These are phyloP conservation scores for Penicillium janthinellum DNA, from an alignment of 2,329 filamentous ascomycete genomes.

Conservation along the genomic window DNA sequence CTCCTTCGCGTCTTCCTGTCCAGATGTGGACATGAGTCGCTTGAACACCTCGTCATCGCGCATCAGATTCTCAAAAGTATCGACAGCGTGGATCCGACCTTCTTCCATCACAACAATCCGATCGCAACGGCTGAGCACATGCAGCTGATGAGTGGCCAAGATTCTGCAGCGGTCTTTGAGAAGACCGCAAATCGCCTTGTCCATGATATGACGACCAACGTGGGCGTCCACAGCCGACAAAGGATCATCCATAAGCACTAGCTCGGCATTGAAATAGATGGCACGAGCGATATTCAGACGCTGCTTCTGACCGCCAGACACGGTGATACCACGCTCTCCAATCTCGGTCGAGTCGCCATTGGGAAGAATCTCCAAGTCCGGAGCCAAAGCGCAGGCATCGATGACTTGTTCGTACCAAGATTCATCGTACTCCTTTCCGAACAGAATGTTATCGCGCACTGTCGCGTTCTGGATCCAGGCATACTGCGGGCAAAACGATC, in stretches of 20 bases:
- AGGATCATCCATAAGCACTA: constrained; percentile 66
- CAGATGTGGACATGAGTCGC: constrained; percentile 75
- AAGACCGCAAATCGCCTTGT: constrained; percentile 87
- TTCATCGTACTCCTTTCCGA: constrained; percentile 75
- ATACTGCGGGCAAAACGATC: constrained; percentile 93
- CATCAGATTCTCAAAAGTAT: constrained; percentile 90
- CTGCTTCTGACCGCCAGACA: constrained; percentile 94
- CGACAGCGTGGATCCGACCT: constrained; percentile 79
- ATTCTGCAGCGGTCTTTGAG: constrained; percentile 87
- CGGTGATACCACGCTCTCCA: constrained; percentile 91
- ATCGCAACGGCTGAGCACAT: constrained; percentile 87
- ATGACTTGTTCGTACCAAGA: constrained; percentile 84
- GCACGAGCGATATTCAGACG: constrained; percentile 88
- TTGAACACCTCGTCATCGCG: constrained; percentile 74
- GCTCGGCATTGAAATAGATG: constrained; percentile 66
- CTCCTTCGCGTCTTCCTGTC: constrained; percentile 57
- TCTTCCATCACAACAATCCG: constrained; percentile 91
- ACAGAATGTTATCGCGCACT: constrained; percentile 84
- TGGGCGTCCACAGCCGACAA: constrained; percentile 59
- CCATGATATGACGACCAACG: constrained; percentile 75
- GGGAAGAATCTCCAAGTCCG: constrained; percentile 91
- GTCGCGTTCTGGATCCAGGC: constrained; percentile 96
- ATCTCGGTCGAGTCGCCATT: constrained; percentile 88
- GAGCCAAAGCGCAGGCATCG: constrained; percentile 78
- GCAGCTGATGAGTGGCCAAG: constrained; percentile 91